Evolutionary conservation across 1,139 yeast species (phyloP).

Genomic region (Saccharomyces hybrid): DNA sequence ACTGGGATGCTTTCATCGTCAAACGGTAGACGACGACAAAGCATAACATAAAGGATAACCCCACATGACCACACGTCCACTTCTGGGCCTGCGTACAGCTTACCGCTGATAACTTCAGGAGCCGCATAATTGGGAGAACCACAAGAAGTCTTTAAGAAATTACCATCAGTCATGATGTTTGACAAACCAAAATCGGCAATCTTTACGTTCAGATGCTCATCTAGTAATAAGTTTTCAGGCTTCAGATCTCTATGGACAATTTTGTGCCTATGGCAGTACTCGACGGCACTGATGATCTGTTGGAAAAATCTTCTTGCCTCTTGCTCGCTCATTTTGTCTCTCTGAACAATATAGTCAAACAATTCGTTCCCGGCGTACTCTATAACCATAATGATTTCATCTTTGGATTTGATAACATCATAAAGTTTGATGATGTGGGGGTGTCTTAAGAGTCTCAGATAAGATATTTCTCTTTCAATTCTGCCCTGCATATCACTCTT

Average conservation of each 20-base stretch:
- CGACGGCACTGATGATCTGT: slow-evolving; percentile 96
- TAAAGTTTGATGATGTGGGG: slow-evolving; percentile 93
- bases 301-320: slow-evolving; percentile 95
- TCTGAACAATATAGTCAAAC: slow-evolving; percentile 89
- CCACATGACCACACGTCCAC: slow-evolving; percentile 99
- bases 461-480: slow-evolving; percentile 86
- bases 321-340: slow-evolving; percentile 76
- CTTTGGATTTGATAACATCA: slow-evolving; percentile 91
- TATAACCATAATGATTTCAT: slow-evolving; percentile 94
- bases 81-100: slow-evolving; percentile 96
- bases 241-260: slow-evolving; percentile 95
- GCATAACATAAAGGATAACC: slow-evolving; percentile 90
- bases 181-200: slow-evolving; percentile 94
- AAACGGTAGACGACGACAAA: slow-evolving; percentile 94
- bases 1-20: slow-evolving; percentile 98
- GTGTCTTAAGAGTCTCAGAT: slow-evolving; percentile 77
- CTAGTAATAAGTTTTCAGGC: slow-evolving; percentile 86
- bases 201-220: slow-evolving; percentile 83
- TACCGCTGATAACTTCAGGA: slow-evolving; percentile 95
- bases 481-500: slow-evolving; percentile 96
- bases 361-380: slow-evolving; percentile 94
- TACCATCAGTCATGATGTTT: slow-evolving; percentile 97
- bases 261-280: slow-evolving; percentile 95
- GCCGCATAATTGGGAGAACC: slow-evolving; percentile 99
- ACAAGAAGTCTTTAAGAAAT: slow-evolving; percentile 89